Evolutionary conservation across 2,329 filamentous ascomycete species (phyloP).

Genomic region (Pseudocercospora crystallina): DNA sequence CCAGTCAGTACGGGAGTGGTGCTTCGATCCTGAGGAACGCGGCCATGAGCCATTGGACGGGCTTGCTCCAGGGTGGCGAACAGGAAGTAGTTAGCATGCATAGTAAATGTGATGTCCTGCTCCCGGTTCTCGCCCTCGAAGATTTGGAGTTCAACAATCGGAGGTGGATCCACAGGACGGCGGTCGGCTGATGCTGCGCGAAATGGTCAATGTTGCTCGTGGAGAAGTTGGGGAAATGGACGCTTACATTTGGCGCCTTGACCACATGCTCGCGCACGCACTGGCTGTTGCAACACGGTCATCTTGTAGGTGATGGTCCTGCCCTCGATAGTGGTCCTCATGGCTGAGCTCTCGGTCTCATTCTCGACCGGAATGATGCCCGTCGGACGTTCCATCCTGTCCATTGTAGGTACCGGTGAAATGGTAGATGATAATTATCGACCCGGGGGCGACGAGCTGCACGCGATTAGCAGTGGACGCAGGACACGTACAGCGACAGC

Average conservation of each 20-base stretch:
- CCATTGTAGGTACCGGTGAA: too few species aligned
- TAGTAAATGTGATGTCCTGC: conserved; percentile 72
- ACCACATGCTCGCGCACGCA: conserved; percentile 90
- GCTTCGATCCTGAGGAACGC: conserved; percentile 66
- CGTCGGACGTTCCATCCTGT: conserved; percentile 17
- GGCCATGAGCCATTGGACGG: conserved; percentile 77
- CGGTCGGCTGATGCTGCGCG: conserved; percentile 74
- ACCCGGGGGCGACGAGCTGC: too few species aligned
- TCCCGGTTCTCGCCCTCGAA: conserved; percentile 63
- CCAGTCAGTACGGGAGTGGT: conserved; percentile 85
- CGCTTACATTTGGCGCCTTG: conserved; percentile 87
- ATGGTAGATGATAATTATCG: too few species aligned
- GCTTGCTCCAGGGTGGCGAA: conserved; percentile 88
- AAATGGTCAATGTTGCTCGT: conserved; percentile 20
- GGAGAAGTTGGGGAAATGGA: not conserved
- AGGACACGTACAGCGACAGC: too few species aligned
- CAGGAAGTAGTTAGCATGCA: conserved; percentile 97
- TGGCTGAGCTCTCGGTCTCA: conserved; percentile 55
- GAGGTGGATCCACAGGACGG: conserved; percentile 88
- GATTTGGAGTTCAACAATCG: conserved; percentile 87
- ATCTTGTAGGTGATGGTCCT: conserved; percentile 78
- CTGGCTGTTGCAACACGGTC: conserved; percentile 87
- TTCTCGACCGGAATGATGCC: conserved; percentile 53
- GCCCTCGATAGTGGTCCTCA: conserved; percentile 69
- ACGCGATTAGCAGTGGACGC: too few species aligned